Base-by-base conservation (phyloP, 192 early-diverging fungal genomes). In the Phycomyces nitens region DNA sequence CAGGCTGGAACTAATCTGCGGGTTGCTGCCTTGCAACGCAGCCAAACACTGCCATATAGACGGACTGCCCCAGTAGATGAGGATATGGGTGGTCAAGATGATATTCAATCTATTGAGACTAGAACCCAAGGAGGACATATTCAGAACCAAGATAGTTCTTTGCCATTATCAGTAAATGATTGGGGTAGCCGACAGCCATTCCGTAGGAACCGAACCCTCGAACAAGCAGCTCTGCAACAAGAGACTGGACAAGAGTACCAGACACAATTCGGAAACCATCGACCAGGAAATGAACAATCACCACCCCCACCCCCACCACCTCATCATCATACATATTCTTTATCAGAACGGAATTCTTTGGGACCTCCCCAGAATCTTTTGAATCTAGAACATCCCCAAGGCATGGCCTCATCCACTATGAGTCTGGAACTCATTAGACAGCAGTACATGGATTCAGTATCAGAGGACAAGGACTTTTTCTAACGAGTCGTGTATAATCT, bases 371-470 rank as follows among this genome's bases (percentile, higher is more conserved):
- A 7, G 3, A 47, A 47, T 11, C 18, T 47, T n/a, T 47, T 47
- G 44, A 47, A 47, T 47, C 11, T 47, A 3, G 44, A 3, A 7
- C 44, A 47, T 11, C 44, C 44, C 2, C 44, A 47, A 47, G 44
- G 44, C 18, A 14, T 47, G 12, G 12, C 44, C 12, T 47, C 44
- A 11, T 47, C 44, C 11, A 47, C 44, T 47, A n/a, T 47, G 44
- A 47, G 44, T 47, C 44, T 47, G 44, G 44, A 47, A 47, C 44
- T 47, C 44, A 47, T 47, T 47, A 14, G 44, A 18, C 44, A 18
- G 12, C 44, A 47, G 44, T 47, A 47, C 44, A 47, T 47, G 44
- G 44, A 47, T n/a, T n/a, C 15, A 2, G 44, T 47, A 47, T 18
- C 44, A n/a, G 44, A 18, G 18, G 44, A 47, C 3, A 47, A 47